Conservation (phyloP, 2,329 filamentous ascomycete genomes). For the Colletotrichum sp. region DNA sequence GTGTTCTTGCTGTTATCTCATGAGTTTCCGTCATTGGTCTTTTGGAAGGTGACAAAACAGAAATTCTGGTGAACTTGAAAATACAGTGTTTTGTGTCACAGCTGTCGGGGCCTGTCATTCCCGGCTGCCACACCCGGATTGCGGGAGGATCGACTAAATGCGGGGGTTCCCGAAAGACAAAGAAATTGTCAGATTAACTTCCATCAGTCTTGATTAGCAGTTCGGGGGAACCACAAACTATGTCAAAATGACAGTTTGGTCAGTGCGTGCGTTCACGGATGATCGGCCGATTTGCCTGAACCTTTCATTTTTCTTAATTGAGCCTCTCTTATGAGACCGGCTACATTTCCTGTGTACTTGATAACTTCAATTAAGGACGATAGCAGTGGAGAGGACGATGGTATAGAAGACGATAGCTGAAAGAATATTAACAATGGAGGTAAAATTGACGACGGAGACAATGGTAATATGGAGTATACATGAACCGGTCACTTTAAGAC, state of each 20-base stretch:
- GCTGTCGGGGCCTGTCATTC: background rate
- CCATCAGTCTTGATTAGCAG: background rate
- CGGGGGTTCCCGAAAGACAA: background rate
- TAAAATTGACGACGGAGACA: background rate
- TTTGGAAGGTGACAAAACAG: background rate
- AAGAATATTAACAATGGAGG: background rate
- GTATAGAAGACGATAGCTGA: rapidly evolving
- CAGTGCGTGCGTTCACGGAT: background rate
- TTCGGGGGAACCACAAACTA: background rate
- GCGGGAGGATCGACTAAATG: background rate
- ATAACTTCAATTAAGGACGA: background rate
- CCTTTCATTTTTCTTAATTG: background rate
- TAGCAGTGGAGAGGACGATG: background rate
- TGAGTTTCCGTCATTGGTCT: background rate
- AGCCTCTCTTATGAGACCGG: background rate
- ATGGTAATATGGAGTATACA: background rate
- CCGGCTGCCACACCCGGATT: background rate
- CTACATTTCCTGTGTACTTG: background rate
- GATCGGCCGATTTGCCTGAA: background rate
- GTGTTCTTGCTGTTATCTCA: background rate
- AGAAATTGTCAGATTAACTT: background rate
- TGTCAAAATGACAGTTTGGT: background rate
- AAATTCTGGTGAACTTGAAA: background rate
- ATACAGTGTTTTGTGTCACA: background rate
- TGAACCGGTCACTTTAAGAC: background rate